Base-by-base conservation (phyloP, 768 basidiomycete genomes). In the Macrolepiota fuliginosa region DNA sequence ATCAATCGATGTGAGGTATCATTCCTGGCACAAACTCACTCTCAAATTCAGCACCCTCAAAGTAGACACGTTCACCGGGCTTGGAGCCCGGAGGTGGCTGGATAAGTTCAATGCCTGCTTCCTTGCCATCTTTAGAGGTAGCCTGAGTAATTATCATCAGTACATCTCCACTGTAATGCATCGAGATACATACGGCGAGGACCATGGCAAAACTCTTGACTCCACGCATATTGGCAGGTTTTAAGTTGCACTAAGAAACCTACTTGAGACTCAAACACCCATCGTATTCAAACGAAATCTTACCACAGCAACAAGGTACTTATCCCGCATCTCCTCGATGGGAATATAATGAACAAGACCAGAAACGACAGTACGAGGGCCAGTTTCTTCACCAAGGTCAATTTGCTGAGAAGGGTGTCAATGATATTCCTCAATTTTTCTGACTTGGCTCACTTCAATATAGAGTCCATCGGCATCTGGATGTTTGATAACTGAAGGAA, bases 151-250 rank as follows among this genome's bases (percentile, higher is more conserved):
- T 17, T 29, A 46, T 68, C 13, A 56, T 37, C 25, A 53, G 39
- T 17, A 24, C 54, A 36, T 49, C 56, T n/a, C 24, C 6, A 46
- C 32, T 29, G 32, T 17, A 40, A 1, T 40, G 19, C 39, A 40
- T 9, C 6, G 22, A 19, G 56, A 53, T 27, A 73, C 87, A 51
- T 73, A 94, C 94, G 70, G 90, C 91, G 63, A 99, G 88, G 39
- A 99, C 91, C 97, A 99, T 98, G 35, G 95, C 97, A 69, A 91
- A 96, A 62, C 94, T 96, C 79, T 98, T 98, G 67, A 99, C 88
- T 1, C 97, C 97, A 62, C 96, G 88, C 96, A 99, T 98, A 66
- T 81, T 88, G 6, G 91, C 96, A 4, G 96, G 96, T 75, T 99
- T 98, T 63, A 99, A 76, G 73, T 98, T 96, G 73, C 91, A 94